phyloP scores from a whole-genome alignment of 1,284 basidiomycete genomes.

The Exsudoporus floridanus region DNA sequence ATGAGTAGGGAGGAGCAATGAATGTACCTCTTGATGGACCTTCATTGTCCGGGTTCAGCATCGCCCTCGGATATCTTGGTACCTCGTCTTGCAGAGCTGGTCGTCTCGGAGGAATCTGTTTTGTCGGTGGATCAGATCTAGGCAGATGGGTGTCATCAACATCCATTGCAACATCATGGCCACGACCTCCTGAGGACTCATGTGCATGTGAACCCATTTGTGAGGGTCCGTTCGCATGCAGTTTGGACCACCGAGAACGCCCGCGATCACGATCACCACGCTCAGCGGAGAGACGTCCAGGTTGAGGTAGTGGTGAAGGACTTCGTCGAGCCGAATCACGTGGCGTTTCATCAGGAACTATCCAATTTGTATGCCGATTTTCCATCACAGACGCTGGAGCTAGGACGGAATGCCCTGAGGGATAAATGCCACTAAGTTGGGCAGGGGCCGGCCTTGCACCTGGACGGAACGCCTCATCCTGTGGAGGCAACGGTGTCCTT shows the following conservation, averaged over 20 bases:
- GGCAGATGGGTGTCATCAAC: slow-evolving; percentile 28
- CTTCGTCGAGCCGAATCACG: slow-evolving; percentile 13
- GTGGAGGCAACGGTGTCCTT: slow-evolving; percentile 38
- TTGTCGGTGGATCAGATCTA: slow-evolving; percentile 25
- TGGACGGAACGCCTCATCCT: slow-evolving; percentile 38
- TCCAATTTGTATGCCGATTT: slow-evolving; percentile 5
- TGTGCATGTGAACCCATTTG: slow-evolving; percentile 17
- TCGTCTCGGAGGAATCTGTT: slow-evolving; percentile 16
- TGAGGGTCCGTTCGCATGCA: slow-evolving; percentile 9
- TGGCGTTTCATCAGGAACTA: slow-evolving; percentile 1
- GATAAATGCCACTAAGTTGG: slow-evolving; percentile 16
- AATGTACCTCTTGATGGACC: slow-evolving; percentile 17
- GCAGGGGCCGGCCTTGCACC: slow-evolving; percentile 17
- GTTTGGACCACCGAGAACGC: slow-evolving; percentile 20
- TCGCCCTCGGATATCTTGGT: slow-evolving; percentile 42
- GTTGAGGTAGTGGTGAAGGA: slow-evolving; percentile 14
- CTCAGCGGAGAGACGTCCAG: slow-evolving; percentile 8
- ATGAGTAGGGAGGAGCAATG: not conserved
- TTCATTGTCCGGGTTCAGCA: slow-evolving; percentile 34
- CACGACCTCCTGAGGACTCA: slow-evolving; percentile 26
- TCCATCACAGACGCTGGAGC: slow-evolving; percentile 1
- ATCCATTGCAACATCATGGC: slow-evolving; percentile 27
- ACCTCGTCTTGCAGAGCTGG: slow-evolving; percentile 28
- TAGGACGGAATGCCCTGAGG: not conserved
- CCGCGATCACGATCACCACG: slow-evolving; percentile 19